These are phyloP conservation scores for Boletus reticulatus DNA, from an alignment of 768 basidiomycete genomes.

Conservation along the genomic window DNA sequence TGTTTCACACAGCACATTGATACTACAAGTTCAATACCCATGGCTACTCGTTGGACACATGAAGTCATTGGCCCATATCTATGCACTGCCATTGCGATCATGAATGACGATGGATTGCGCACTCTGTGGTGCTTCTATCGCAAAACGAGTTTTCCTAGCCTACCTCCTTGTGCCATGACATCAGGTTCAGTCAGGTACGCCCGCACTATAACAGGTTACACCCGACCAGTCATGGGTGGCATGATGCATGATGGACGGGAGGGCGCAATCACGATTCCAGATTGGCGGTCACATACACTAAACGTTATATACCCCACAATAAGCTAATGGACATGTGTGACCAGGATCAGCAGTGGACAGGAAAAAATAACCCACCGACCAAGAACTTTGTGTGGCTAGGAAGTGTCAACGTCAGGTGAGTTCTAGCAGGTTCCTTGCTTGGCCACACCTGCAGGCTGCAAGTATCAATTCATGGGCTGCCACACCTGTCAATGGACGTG, in stretches of 20 bases:
- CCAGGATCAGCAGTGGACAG: slow-evolving; percentile 11
- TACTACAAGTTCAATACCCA: background rate
- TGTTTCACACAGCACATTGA: slow-evolving; percentile 6
- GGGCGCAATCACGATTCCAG: slow-evolving; percentile 17
- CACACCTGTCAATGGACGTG: slow-evolving; percentile 8
- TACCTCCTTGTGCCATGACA: background rate
- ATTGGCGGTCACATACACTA: slow-evolving; percentile 9
- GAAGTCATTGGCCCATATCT: background rate
- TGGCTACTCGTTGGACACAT: background rate
- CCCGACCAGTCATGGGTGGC: slow-evolving; percentile 8
- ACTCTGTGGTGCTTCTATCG: background rate
- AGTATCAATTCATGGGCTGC: background rate
- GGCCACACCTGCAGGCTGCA: slow-evolving; percentile 5
- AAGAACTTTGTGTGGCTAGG: background rate
- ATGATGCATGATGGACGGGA: background rate
- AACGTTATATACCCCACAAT: slow-evolving; percentile 27
- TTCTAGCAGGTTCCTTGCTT: slow-evolving; percentile 5
- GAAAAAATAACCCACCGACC: background rate
- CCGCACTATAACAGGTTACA: background rate
- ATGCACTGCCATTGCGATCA: background rate
- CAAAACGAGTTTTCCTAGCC: background rate
- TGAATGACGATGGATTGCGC: background rate
- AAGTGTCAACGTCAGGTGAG: too few relatives aligned
- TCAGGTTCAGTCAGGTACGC: slow-evolving; percentile 7
- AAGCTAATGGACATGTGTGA: slow-evolving; percentile 18